Base-by-base conservation (phyloP, 1,284 basidiomycete genomes). In the Wolfiporia cocos region DNA sequence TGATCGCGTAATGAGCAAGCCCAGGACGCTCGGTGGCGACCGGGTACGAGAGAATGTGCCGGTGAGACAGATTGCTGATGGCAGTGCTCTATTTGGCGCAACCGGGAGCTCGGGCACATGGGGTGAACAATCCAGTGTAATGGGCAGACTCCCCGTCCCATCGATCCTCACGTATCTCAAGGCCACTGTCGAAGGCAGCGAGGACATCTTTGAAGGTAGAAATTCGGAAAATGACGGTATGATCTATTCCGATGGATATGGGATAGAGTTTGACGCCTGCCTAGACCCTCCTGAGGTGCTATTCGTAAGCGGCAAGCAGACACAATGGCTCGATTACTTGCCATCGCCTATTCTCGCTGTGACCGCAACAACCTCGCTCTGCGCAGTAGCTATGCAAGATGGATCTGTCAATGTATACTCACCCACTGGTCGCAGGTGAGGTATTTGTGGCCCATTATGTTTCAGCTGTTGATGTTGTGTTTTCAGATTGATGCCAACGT, bases 261-360 rank as follows among this genome's bases (percentile, higher is more conserved):
- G 20, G 14, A 12, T 33, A 10, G 12, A n/a, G 10, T 18, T 19
- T 34, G 3, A 31, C 14, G 3, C 15, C 34, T 24, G 18, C 50
- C 33, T 52, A 83, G 81, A 71, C 21, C 67, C 74, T n/a, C 74
- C 74, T 9, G 89, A 93, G 56, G 72, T 94, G 12, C 66, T 75
- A 6, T 80, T 79, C 48, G 65, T 76, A 33, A 75, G 68, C 52
- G 73, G 77, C 24, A 78, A 82, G 64, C 69, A 83, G 56, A 76
- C 81, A 5, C 75, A 86, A 41, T 98, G 94, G 93, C 61, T 93
- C 39, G 92, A 97, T 62, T 97, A 88, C 62, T 56, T 92, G 6
- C 78, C 87, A 1, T 76, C 76, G 0, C 81, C 84, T 5, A 78
- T 79, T 4, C 59, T 94, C 4, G 68, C 73, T 0, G 60, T 90